These are phyloP conservation scores for Emergomyces orientalis DNA, from an alignment of 2,329 filamentous ascomycete species.

Conservation along the genomic window DNA sequence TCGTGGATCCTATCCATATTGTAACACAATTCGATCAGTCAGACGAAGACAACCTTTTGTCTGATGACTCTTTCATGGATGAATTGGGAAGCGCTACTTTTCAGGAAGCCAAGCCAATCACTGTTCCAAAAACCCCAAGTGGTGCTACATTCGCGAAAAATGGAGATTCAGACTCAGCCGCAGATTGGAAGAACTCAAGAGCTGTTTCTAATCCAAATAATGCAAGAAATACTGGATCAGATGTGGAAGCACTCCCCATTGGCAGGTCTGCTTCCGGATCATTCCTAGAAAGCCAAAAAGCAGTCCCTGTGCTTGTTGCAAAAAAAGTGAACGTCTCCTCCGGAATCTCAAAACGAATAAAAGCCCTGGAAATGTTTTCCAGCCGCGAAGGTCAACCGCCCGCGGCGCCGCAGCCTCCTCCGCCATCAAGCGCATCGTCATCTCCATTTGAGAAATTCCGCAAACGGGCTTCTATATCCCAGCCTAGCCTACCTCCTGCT, in stretches of 20 bases:
- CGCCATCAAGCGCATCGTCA: constrained; percentile 43
- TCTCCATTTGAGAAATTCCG: constrained; percentile 47
- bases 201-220: constrained; percentile 34
- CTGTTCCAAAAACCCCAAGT: constrained; percentile 73
- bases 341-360: constrained; percentile 89
- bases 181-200: constrained; percentile 30
- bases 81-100: constrained; percentile 74
- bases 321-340: constrained; percentile 79
- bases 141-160: constrained; percentile 50
- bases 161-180: constrained; percentile 22
- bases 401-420: constrained; percentile 25
- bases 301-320: constrained; percentile 42
- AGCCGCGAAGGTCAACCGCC: constrained; percentile 37
- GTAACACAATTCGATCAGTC: constrained; percentile 31
- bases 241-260: constrained; percentile 25
- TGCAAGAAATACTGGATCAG: constrained; percentile 20
- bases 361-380: constrained; percentile 73
- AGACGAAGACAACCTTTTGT: constrained; percentile 36
- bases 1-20: constrained; percentile 46
- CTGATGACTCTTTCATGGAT: constrained; percentile 72
- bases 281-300: constrained; percentile 24
- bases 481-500: constrained; percentile 22
- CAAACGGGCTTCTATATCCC: constrained; percentile 34
- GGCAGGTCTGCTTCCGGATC: constrained; percentile 34
- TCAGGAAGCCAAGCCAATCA: constrained; percentile 71